phyloP scores from a whole-genome alignment of 1,139 yeast species.

The Meyerozyma smithsonii region DNA sequence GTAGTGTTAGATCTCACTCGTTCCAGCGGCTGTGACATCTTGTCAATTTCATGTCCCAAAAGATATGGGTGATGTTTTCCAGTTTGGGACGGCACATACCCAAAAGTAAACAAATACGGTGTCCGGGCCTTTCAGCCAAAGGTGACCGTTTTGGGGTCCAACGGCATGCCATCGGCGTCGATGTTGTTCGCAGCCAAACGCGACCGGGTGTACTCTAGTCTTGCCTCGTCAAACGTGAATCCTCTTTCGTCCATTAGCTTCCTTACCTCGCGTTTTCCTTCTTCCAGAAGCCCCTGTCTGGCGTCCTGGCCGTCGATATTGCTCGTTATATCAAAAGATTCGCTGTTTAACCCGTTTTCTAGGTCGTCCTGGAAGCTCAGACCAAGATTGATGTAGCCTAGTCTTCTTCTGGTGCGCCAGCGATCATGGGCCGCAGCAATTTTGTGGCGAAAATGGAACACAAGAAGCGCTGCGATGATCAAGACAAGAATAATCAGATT shows the following conservation, averaged over 20 bases:
- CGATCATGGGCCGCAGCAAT: conserved; percentile 14
- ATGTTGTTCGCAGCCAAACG: conserved; percentile 50
- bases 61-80: background rate
- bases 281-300: conserved; percentile 57
- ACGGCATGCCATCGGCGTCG: conserved; percentile 38
- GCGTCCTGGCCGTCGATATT: conserved; percentile 48
- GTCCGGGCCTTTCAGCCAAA: conserved; percentile 12
- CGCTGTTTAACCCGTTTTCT: conserved; percentile 63
- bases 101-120: conserved; percentile 2
- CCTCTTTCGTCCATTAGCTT: conserved; percentile 47
- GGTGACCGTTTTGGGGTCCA: conserved; percentile 47
- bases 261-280: conserved; percentile 48
- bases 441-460: conserved; percentile 13
- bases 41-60: background rate
- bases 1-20: background rate
- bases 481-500: conserved; percentile 4
- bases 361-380: conserved; percentile 53
- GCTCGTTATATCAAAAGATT: conserved; percentile 48
- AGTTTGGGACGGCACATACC: conserved; percentile 1
- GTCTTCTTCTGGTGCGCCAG: conserved; percentile 20
- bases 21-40: background rate
- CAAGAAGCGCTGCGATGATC: conserved; percentile 7
- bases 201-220: conserved; percentile 46
- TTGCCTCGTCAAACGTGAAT: conserved; percentile 66
- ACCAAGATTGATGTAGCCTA: conserved; percentile 14